phyloP scores from a whole-genome alignment of 176 grass and related monocot genomes.

The Oryza coarctata region DNA sequence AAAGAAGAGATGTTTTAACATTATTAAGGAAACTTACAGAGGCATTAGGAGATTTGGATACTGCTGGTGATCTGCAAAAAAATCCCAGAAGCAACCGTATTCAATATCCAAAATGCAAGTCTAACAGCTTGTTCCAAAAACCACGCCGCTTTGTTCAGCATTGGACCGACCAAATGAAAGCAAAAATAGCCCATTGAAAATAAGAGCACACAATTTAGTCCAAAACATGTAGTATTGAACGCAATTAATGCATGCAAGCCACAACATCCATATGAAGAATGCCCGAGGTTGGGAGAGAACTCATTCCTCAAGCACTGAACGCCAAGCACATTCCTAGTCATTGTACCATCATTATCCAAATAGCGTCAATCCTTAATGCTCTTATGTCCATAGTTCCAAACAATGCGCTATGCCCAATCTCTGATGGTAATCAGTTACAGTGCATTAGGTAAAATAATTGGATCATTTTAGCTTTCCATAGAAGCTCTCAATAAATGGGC shows the following conservation, averaged over 20 bases:
- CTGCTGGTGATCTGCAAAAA: slow-evolving; percentile 81
- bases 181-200: slow-evolving; percentile 34
- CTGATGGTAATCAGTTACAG: slow-evolving; percentile 67
- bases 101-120: slow-evolving; percentile 60
- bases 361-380: slow-evolving; percentile 58
- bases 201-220: slow-evolving; percentile 31
- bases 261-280: slow-evolving; percentile 24
- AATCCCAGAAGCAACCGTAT: slow-evolving; percentile 53
- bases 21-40: slow-evolving; percentile 44
- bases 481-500: slow-evolving; percentile 57
- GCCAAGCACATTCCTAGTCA: slow-evolving; percentile 47
- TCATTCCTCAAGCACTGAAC: slow-evolving; percentile 47
- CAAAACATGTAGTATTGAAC: slow-evolving; percentile 26
- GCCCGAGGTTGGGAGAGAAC: slow-evolving; percentile 46
- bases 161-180: slow-evolving; percentile 18
- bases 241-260: slow-evolving; percentile 8
- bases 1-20: neutral
- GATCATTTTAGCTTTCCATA: slow-evolving; percentile 54
- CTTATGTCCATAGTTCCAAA: slow-evolving; percentile 67
- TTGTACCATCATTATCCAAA: slow-evolving; percentile 60
- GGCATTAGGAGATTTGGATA: slow-evolving; percentile 61
- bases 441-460: slow-evolving; percentile 48
- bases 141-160: slow-evolving; percentile 19
- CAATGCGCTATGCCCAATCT: slow-evolving; percentile 58
- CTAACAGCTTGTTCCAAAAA: slow-evolving; percentile 52